These are phyloP conservation scores for Fremontodendron californicum DNA, from an alignment of 345 rosid genomes.

Conservation along the genomic window DNA sequence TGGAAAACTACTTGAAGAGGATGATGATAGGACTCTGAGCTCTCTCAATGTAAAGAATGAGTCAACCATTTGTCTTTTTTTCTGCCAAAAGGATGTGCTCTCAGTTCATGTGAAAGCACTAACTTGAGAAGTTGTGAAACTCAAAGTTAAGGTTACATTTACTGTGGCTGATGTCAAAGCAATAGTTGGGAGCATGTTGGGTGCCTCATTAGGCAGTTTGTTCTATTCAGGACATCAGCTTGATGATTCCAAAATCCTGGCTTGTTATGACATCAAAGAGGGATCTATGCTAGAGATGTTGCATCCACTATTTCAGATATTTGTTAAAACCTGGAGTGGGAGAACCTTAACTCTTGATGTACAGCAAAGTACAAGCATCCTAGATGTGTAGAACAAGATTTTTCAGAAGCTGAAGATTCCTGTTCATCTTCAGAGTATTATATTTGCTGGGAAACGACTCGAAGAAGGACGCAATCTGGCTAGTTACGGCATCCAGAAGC, in stretches of 20 bases:
- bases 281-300: slow-evolving; percentile 18
- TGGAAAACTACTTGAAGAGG: slow-evolving; percentile 31
- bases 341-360: slow-evolving; percentile 30
- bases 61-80: slow-evolving; percentile 25
- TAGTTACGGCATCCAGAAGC: slow-evolving; percentile 27
- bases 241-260: slow-evolving; percentile 29
- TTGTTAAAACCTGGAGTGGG: slow-evolving; percentile 30
- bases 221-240: slow-evolving; percentile 24
- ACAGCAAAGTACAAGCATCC: slow-evolving; percentile 1
- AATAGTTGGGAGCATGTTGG: slow-evolving; percentile 18
- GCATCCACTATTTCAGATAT: slow-evolving; percentile 22
- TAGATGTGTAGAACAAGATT: slow-evolving; percentile 19
- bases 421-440: background rate
- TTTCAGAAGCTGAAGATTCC: slow-evolving; percentile 18
- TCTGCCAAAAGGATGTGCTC: slow-evolving; percentile 20
- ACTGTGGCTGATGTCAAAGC: slow-evolving; percentile 28
- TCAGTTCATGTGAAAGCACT: slow-evolving; percentile 24
- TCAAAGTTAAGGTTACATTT: slow-evolving; percentile 22
- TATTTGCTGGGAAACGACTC: slow-evolving; percentile 30
- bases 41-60: slow-evolving; percentile 21
- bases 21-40: slow-evolving; percentile 21
- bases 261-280: slow-evolving; percentile 31
- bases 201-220: slow-evolving; percentile 1
- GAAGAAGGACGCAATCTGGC: slow-evolving; percentile 16
- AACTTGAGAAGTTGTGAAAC: slow-evolving; percentile 15